phyloP scores from a whole-genome alignment of 2,329 filamentous ascomycete genomes.

The Fusarium nematophilum region DNA sequence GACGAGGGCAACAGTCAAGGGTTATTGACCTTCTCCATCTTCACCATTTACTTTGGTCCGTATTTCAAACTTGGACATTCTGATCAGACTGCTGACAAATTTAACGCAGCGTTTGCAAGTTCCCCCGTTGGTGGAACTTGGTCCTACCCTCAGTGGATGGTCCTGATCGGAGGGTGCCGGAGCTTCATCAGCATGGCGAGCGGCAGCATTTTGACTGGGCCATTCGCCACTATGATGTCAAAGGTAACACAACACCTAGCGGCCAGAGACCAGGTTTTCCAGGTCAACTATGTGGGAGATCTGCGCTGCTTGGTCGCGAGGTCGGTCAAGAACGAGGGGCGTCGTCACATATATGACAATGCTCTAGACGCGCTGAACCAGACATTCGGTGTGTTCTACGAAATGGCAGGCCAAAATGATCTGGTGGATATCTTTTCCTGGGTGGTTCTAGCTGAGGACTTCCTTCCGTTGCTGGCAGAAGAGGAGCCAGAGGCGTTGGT shows the following conservation, averaged over 20 bases:
- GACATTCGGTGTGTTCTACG: constrained; percentile 5
- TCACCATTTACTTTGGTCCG: constrained; percentile 6
- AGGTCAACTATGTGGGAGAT: background rate
- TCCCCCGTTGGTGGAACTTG: background rate
- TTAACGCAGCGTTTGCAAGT: constrained; percentile 4
- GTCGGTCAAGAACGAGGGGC: background rate
- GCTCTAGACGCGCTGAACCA: background rate
- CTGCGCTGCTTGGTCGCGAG: background rate
- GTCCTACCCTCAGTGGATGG: constrained; percentile 5
- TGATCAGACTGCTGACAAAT: background rate
- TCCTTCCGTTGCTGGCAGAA: background rate
- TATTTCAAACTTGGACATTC: background rate
- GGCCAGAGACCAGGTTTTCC: background rate
- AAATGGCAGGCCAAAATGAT: background rate
- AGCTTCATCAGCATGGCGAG: background rate
- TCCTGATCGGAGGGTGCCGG: constrained; percentile 1
- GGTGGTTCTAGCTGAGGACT: background rate
- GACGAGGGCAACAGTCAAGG: background rate
- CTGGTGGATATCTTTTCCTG: constrained; percentile 5
- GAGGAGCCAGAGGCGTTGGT: constrained; percentile 3
- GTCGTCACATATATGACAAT: background rate
- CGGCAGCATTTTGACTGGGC: background rate
- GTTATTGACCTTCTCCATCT: constrained; percentile 4
- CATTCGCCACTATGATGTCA: background rate
- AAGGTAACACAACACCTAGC: background rate